A percentile compares a stretch with the other conserved stretches of the same genome.
Conservation (phyloP, 1,284 basidiomycete species). For the Schizophyllum commune region DNA sequence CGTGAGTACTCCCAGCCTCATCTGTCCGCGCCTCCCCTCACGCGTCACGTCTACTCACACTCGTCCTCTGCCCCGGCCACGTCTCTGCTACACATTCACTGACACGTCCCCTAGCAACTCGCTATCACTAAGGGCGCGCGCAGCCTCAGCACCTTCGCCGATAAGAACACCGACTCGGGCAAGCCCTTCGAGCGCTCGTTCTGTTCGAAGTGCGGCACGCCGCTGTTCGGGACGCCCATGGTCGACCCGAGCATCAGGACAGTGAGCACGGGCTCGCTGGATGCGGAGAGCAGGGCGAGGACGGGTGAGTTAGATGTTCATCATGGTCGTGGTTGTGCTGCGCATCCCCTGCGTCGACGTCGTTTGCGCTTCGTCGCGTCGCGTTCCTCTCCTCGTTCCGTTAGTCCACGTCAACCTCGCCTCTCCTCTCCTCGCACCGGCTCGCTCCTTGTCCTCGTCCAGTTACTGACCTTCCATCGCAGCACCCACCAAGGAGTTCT, state of each 20-base stretch:
- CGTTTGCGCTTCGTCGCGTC: background rate
- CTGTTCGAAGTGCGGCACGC: slow-evolving; percentile 24
- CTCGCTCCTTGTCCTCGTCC: no score
- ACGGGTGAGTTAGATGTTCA: background rate
- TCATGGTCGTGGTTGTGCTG: background rate
- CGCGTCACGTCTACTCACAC: background rate
- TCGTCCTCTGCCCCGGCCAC: background rate
- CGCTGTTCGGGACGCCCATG: slow-evolving; percentile 15
- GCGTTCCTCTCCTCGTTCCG: background rate
- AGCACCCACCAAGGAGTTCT: background rate
- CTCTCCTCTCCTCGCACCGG: no score
- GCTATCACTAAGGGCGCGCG: slow-evolving; percentile 19
- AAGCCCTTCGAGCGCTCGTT: slow-evolving; percentile 20
- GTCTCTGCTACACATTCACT: background rate
- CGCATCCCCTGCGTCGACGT: background rate
- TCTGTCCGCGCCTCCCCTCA: background rate
- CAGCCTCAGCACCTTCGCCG: slow-evolving; percentile 17
- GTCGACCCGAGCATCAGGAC: background rate
- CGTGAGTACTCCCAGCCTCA: slow-evolving; percentile 14
- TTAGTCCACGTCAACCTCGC: background rate
- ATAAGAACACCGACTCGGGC: slow-evolving; percentile 21
- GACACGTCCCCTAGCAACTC: slow-evolving; percentile 17
- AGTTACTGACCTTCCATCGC: background rate
- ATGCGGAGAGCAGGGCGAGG: background rate
- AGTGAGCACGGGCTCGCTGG: background rate